phyloP scores from a whole-genome alignment of 2,329 filamentous ascomycete species.

The Cytospora piceicola region DNA sequence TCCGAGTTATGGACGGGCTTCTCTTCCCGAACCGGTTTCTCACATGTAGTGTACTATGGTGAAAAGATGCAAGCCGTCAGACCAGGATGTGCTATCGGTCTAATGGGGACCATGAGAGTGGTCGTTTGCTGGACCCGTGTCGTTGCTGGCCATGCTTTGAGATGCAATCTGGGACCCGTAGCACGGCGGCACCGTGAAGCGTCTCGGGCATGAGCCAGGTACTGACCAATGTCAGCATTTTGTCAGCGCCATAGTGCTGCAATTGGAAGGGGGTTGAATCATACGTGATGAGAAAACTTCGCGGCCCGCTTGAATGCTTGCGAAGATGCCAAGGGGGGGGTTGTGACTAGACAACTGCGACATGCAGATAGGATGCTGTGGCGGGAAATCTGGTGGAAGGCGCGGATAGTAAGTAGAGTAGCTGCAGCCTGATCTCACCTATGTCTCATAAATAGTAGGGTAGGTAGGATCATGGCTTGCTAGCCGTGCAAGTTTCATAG shows the following conservation, averaged over 20 bases:
- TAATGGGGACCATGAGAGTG: not conserved
- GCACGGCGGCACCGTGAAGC: not conserved
- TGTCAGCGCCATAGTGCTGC: not conserved
- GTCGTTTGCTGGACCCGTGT: not conserved
- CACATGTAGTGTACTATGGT: not conserved
- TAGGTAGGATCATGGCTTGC: not conserved
- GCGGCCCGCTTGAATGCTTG: conserved; percentile 1
- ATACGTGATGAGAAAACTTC: not conserved
- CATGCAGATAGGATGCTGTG: conserved; percentile 26
- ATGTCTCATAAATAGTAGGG: conserved; percentile 28
- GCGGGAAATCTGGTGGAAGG: conserved; percentile 29
- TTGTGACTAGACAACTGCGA: conserved; percentile 22
- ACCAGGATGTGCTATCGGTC: not conserved
- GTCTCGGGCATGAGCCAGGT: not conserved
- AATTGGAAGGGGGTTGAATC: not conserved
- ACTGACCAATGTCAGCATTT: not conserved
- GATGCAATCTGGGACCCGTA: not conserved
- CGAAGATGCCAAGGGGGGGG: conserved; percentile 11
- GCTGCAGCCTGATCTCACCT: conserved; percentile 33
- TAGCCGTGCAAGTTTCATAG: conserved; percentile 13
- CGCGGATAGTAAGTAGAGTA: conserved; percentile 30
- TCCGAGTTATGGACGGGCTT: conserved; percentile 8
- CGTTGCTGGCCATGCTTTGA: not conserved
- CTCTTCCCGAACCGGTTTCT: not conserved
- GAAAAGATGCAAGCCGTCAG: not conserved